Base-by-base conservation (phyloP, 331 rosid species). In the Pyrus hybrid region DNA sequence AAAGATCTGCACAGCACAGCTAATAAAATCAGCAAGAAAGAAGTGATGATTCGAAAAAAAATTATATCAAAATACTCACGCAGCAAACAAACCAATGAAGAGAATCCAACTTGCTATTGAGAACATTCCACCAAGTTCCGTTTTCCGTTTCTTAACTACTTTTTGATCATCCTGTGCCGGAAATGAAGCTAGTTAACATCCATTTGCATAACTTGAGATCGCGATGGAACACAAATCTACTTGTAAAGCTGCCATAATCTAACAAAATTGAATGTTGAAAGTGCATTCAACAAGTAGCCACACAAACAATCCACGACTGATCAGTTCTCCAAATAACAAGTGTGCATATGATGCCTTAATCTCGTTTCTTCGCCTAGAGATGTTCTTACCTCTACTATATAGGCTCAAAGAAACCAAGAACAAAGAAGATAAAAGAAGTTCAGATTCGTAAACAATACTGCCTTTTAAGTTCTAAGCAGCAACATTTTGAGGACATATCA, bases 91-190 rank as follows among this genome's bases (percentile, higher is more conserved):
- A 68, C 98, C 98, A 61, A 89, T 82, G 77, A 95, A 95, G 41
- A 92, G 89, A 74, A 95, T 95, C 96, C 96, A 95, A 84, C 98
- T 95, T 78, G 98, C 99, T 62, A 93, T 88, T 73, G 99, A 95
- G 83, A 95, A 95, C 51, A 90, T 71, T 86, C 99, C 99, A 54
- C 98, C 99, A 68, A 95, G 98, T 89, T 95, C 99, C 18, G 99
- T 95, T 85, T 95, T 95, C 73, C 97, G 92, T 80, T 95, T 95
- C 75, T 67, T 87, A 68, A 95, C 99, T 35, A 85, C 86, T 83
- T 82, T 90, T 80, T 85, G 96, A 74, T 95, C 99, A 70, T 89
- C 97, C 99, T 95, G 69, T 82, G 84, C 29, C 75, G 16, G 23
- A 13, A 85, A 76, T 2, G 16, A 54, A 77, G 75, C 69, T 37